Evolutionary conservation across 495 filamentous ascomycete species (phyloP).

Genomic region (Neurospora africana): DNA sequence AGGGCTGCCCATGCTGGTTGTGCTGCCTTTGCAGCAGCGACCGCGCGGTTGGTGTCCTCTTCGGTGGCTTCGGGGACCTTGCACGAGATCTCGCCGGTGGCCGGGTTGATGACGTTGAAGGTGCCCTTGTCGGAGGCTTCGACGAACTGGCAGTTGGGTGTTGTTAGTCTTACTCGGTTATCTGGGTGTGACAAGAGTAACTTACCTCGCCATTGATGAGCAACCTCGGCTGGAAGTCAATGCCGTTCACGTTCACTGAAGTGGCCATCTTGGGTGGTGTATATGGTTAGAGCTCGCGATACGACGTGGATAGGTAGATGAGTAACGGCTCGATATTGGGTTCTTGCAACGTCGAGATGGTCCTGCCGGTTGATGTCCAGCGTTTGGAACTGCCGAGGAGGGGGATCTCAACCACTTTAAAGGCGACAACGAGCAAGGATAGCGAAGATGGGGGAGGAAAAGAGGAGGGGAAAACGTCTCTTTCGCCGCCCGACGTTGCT

Average conservation of each 20-base stretch:
- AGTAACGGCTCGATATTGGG: background rate
- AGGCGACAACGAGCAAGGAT: background rate
- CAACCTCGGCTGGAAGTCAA: slow-evolving; percentile 14
- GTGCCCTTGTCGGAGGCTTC: slow-evolving; percentile 25
- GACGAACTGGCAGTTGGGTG: slow-evolving; percentile 17
- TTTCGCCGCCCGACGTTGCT: background rate
- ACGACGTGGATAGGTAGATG: background rate
- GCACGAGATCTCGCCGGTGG: slow-evolving; percentile 15
- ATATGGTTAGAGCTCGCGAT: background rate
- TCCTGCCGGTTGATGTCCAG: background rate
- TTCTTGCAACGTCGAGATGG: background rate
- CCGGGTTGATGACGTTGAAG: slow-evolving; percentile 25
- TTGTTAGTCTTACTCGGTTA: background rate
- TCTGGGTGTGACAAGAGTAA: background rate
- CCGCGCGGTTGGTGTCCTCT: slow-evolving; percentile 46
- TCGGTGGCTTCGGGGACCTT: slow-evolving; percentile 23
- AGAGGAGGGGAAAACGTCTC: background rate
- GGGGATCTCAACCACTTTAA: background rate
- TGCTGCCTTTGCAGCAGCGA: slow-evolving; percentile 48
- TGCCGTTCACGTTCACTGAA: background rate
- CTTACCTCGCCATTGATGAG: slow-evolving; percentile 31
- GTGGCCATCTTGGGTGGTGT: background rate
- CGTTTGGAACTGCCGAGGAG: background rate
- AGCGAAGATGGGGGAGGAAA: background rate
- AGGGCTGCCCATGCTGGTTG: slow-evolving; percentile 47